A percentile compares a stretch with the other conserved stretches of the same genome.
Evolutionary conservation across 2,329 filamentous ascomycete species (phyloP).

Genomic region (Teratosphaeria pseudoeucalypti): DNA sequence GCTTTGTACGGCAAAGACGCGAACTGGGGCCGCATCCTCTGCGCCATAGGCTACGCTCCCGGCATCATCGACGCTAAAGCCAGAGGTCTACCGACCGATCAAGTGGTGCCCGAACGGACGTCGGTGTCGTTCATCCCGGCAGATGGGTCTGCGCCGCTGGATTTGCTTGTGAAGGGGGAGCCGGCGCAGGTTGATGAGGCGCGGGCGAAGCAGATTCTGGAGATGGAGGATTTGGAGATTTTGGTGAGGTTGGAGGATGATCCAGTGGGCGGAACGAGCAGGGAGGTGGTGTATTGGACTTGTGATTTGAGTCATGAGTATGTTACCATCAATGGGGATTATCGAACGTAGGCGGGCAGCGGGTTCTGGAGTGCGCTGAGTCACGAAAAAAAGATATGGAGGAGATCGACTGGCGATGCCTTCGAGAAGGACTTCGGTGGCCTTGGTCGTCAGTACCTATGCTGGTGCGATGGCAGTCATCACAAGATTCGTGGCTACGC

Average conservation of each 20-base stretch:
- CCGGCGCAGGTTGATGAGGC: conserved; percentile 69
- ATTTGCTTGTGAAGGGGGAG: conserved; percentile 67
- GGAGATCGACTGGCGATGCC: neutral
- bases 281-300: conserved; percentile 59
- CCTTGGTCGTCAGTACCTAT: too few relatives aligned
- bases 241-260: conserved; percentile 62
- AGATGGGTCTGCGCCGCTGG: conserved; percentile 67
- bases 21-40: conserved; percentile 96
- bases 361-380: too few relatives aligned
- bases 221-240: conserved; percentile 70
- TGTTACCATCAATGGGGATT: conserved; percentile 60
- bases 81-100: conserved; percentile 2
- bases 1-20: conserved; percentile 94
- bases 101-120: conserved; percentile 38
- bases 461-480: too few relatives aligned
- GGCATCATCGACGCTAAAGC: conserved; percentile 39
- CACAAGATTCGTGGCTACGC: too few relatives aligned
- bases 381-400: neutral
- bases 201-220: conserved; percentile 65
- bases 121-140: conserved; percentile 69
- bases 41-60: conserved; percentile 74
- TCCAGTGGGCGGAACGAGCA: neutral
- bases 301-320: conserved; percentile 83
- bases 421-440: too few relatives aligned
- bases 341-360: conserved; percentile 40